These are phyloP conservation scores for Diaporthe velutina DNA, from an alignment of 2,329 filamentous ascomycete species.

Conservation along the genomic window DNA sequence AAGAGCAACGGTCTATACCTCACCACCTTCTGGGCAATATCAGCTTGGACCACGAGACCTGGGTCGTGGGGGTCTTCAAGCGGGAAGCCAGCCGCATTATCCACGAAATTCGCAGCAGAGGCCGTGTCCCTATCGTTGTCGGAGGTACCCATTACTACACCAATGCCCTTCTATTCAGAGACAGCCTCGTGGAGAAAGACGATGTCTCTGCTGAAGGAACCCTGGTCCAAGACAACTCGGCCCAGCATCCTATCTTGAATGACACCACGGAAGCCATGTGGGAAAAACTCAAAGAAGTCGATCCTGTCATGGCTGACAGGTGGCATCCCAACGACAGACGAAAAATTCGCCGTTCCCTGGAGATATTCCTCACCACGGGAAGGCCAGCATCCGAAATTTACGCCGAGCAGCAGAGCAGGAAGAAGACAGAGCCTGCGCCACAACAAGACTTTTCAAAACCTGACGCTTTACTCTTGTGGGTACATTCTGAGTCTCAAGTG, in stretches of 20 bases:
- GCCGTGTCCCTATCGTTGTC: constrained; percentile 88
- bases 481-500: constrained; percentile 78
- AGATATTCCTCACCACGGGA: constrained; percentile 90
- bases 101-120: constrained; percentile 80
- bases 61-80: constrained; percentile 85
- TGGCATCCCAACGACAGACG: constrained; percentile 96
- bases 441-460: constrained; percentile 42
- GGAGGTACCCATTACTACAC: constrained; percentile 97
- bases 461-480: constrained; percentile 83
- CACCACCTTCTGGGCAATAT: constrained; percentile 92
- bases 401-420: constrained; percentile 74
- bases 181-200: constrained; percentile 68
- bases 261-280: constrained; percentile 79
- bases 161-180: constrained; percentile 86
- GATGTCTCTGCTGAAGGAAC: neutral
- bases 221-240: constrained; percentile 46
- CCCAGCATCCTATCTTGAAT: constrained; percentile 77
- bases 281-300: constrained; percentile 80
- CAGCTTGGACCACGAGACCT: constrained; percentile 80
- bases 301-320: constrained; percentile 87
- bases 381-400: constrained; percentile 88
- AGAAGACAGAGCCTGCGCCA: constrained; percentile 42
- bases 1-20: constrained; percentile 83
- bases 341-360: constrained; percentile 89
- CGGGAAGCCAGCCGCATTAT: constrained; percentile 77